A percentile compares a stretch with the other conserved stretches of the same genome.
phyloP scores from a whole-genome alignment of 176 grass and related monocot species.

The Miscanthus lutarioriparius region DNA sequence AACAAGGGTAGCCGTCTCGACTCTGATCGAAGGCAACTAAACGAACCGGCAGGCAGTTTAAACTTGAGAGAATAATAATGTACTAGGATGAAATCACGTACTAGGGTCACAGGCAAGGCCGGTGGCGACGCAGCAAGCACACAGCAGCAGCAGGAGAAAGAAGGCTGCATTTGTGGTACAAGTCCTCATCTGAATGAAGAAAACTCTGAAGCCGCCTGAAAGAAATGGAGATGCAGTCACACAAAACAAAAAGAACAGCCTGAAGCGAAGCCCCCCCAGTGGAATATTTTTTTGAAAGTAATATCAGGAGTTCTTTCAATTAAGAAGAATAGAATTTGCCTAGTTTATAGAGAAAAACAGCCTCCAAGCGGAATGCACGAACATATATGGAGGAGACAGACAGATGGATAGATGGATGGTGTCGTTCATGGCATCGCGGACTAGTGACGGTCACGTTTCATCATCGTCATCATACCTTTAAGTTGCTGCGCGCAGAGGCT shows the following conservation, averaged over 20 bases:
- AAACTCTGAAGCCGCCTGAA: neutral
- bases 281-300: too few relatives aligned
- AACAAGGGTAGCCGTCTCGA: neutral
- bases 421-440: neutral
- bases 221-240: neutral
- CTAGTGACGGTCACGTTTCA: neutral
- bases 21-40: neutral
- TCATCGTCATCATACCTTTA: neutral
- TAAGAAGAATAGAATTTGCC: too few relatives aligned
- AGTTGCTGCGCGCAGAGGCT: neutral
- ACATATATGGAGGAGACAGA: too few relatives aligned
- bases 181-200: neutral
- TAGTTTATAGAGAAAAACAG: too few relatives aligned
- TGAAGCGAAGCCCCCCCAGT: too few relatives aligned
- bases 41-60: neutral
- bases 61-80: neutral
- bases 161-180: neutral
- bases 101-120: constrained; percentile 32
- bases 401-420: too few relatives aligned
- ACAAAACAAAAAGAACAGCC: neutral
- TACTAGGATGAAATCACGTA: constrained; percentile 8
- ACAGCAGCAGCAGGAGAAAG: neutral
- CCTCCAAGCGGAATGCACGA: neutral
- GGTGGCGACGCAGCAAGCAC: neutral
- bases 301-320: too few relatives aligned